Conservation (phyloP, 768 basidiomycete genomes). For the Glaciozyma antarctica region DNA sequence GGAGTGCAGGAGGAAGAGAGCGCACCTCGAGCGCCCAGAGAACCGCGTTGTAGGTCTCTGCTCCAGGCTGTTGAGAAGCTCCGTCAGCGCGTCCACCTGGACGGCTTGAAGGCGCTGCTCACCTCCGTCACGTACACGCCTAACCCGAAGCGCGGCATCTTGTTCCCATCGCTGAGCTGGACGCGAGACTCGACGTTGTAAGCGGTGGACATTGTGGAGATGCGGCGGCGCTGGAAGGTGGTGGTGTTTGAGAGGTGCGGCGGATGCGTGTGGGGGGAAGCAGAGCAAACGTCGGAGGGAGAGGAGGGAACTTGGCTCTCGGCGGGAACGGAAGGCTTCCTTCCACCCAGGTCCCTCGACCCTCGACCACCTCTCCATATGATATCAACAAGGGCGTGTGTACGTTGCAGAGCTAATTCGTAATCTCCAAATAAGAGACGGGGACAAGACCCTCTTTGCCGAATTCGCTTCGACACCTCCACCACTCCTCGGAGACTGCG, state of each 20-base stretch:
- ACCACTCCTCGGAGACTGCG: background rate
- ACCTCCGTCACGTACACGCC: constrained; percentile 55
- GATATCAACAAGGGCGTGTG: too few relatives aligned
- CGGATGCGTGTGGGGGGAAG: too few relatives aligned
- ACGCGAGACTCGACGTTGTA: background rate
- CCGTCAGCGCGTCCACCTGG: background rate
- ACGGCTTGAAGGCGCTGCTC: too few relatives aligned
- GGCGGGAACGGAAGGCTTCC: background rate
- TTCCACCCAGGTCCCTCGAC: too few relatives aligned
- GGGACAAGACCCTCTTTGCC: background rate
- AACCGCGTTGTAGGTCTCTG: constrained; percentile 51
- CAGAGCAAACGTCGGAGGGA: too few relatives aligned
- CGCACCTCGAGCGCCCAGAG: constrained; percentile 55
- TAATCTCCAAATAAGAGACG: background rate
- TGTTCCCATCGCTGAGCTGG: background rate
- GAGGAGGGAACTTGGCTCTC: background rate
- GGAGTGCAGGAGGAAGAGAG: background rate
- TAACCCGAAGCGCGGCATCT: constrained; percentile 54
- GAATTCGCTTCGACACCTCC: background rate
- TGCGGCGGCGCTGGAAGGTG: background rate
- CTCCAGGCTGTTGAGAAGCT: constrained; percentile 30
- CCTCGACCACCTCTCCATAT: too few relatives aligned
- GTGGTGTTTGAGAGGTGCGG: background rate
- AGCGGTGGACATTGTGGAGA: background rate
- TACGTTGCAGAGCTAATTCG: too few relatives aligned